These are phyloP conservation scores for Roridomyces roridus DNA, from an alignment of 768 basidiomycete species.

Conservation along the genomic window DNA sequence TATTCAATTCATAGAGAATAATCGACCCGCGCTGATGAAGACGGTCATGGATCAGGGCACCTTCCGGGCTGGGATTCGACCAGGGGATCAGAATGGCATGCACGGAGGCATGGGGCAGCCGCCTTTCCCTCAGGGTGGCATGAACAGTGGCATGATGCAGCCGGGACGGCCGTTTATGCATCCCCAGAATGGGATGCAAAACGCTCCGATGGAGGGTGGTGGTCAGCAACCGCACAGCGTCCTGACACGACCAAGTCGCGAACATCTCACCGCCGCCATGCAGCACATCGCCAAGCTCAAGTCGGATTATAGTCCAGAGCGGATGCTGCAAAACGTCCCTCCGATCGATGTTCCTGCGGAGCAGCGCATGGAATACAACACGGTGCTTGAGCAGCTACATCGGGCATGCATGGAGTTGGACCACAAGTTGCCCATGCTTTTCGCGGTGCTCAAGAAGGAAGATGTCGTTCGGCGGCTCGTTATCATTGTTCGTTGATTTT, in stretches of 20 bases:
- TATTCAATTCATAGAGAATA: slow-evolving; percentile 61
- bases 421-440: slow-evolving; percentile 52
- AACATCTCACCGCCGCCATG: slow-evolving; percentile 38
- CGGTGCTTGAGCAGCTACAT: slow-evolving; percentile 53
- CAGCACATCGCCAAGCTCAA: slow-evolving; percentile 39
- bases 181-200: slow-evolving; percentile 19
- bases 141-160: slow-evolving; percentile 7
- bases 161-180: slow-evolving; percentile 7
- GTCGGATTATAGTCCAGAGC: slow-evolving; percentile 38
- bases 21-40: slow-evolving; percentile 56
- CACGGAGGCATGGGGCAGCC: background rate
- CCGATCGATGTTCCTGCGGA: slow-evolving; percentile 53
- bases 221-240: slow-evolving; percentile 31
- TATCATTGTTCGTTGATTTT: slow-evolving; percentile 53
- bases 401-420: slow-evolving; percentile 57
- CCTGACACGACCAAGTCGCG: slow-evolving; percentile 31
- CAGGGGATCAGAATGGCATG: slow-evolving; percentile 24
- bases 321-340: slow-evolving; percentile 36
- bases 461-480: slow-evolving; percentile 55
- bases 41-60: slow-evolving; percentile 42
- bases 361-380: slow-evolving; percentile 59
- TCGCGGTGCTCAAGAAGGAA: slow-evolving; percentile 52
- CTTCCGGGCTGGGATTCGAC: slow-evolving; percentile 40
- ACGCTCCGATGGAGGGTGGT: slow-evolving; percentile 26
- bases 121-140: slow-evolving; percentile 1